Conservation (phyloP, 768 basidiomycete genomes). For the Leccinum aurantiacum region DNA sequence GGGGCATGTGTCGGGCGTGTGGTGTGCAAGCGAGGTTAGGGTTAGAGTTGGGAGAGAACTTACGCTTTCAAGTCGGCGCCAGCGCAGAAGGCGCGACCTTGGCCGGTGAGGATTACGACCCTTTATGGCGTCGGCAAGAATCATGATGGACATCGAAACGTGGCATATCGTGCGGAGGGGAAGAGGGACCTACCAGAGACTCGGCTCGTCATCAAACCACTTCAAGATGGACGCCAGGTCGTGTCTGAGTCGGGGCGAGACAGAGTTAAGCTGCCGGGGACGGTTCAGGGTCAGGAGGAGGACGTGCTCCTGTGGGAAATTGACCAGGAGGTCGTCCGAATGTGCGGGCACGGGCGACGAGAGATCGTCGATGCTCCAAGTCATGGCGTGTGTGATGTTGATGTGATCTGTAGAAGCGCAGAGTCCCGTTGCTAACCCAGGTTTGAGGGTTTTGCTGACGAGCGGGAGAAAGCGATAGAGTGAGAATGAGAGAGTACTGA, state of each 20-base stretch:
- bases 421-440: not conserved
- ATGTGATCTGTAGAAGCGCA: not conserved
- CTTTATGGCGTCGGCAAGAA: constrained; percentile 36
- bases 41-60: constrained; percentile 24
- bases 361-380: not conserved
- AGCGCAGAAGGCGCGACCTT: constrained; percentile 73
- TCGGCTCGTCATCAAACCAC: constrained; percentile 75
- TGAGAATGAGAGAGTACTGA: too few species aligned
- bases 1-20: not conserved
- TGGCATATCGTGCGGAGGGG: not conserved
- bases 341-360: constrained; percentile 24
- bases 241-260: constrained; percentile 56
- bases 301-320: constrained; percentile 50
- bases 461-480: not conserved
- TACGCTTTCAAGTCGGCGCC: constrained; percentile 79
- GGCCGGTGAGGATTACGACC: constrained; percentile 74
- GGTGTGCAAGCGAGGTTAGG: not conserved
- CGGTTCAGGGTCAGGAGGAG: constrained; percentile 63
- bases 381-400: not conserved
- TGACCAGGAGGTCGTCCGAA: constrained; percentile 38
- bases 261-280: constrained; percentile 70
- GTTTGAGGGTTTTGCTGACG: not conserved
- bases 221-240: constrained; percentile 55
- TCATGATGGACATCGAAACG: not conserved
- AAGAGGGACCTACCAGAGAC: constrained; percentile 56